phyloP scores from a whole-genome alignment of 78 protist genomes.

The Anaeramoeba ignava region DNA sequence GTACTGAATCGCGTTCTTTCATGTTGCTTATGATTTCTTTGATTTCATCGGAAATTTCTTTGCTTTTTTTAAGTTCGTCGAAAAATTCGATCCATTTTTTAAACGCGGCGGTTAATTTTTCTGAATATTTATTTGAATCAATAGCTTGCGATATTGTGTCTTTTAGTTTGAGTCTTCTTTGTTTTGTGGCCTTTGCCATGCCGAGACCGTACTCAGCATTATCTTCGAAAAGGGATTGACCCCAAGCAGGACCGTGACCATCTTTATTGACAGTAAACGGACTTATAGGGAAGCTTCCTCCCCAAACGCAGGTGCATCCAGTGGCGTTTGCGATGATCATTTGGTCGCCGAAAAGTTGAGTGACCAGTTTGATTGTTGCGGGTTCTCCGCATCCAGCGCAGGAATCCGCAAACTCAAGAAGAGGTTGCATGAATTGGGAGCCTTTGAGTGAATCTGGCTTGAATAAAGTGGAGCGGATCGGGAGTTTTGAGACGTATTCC shows the following conservation, averaged over 20 bases:
- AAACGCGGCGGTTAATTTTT: neutral
- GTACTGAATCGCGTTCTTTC: too few species aligned
- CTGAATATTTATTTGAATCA: neutral
- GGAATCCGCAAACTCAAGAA: constrained; percentile 49
- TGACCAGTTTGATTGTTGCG: constrained; percentile 39
- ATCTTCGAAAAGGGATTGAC: constrained; percentile 53
- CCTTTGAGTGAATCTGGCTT: constrained; percentile 32
- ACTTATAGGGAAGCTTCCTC: constrained; percentile 22
- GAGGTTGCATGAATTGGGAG: constrained; percentile 41
- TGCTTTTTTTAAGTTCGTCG: too few species aligned
- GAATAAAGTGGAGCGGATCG: constrained; percentile 19
- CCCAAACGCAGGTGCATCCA: constrained; percentile 60
- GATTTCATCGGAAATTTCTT: too few species aligned
- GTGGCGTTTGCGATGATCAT: constrained; percentile 58
- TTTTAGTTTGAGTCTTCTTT: constrained; percentile 8
- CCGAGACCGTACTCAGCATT: constrained; percentile 58
- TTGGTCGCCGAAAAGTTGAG: constrained; percentile 51
- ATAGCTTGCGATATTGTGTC: constrained; percentile 2
- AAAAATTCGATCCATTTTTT: too few species aligned
- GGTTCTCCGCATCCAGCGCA: constrained; percentile 62
- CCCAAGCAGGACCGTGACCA: constrained; percentile 74
- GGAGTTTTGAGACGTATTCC: constrained; percentile 17
- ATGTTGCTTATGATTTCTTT: too few species aligned
- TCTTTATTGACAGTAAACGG: constrained; percentile 39
- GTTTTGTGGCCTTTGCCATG: constrained; percentile 30